Conservation (phyloP, 2,329 filamentous ascomycete genomes). For the Cladorrhinum sp. region DNA sequence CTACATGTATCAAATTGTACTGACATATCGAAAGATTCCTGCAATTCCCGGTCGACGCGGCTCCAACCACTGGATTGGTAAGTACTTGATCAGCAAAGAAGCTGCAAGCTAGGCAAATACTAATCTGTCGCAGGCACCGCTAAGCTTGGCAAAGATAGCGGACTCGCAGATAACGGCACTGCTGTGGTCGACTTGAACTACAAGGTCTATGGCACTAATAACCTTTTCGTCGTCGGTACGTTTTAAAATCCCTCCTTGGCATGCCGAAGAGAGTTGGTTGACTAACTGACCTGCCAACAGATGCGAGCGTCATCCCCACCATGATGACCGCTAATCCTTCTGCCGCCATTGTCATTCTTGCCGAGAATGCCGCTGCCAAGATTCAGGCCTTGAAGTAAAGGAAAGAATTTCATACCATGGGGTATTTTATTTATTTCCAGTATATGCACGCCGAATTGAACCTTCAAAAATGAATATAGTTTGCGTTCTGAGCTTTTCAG, state of each 20-base stretch:
- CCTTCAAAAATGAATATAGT: too few relatives aligned
- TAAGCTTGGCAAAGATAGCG: slow-evolving; percentile 28
- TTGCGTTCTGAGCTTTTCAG: too few relatives aligned
- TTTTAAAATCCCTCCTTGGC: slow-evolving; percentile 33
- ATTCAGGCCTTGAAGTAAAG: slow-evolving; percentile 41
- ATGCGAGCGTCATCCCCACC: slow-evolving; percentile 52
- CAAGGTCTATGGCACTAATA: slow-evolving; percentile 52
- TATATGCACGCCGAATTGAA: too few relatives aligned
- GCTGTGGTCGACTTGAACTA: slow-evolving; percentile 28
- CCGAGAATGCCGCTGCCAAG: slow-evolving; percentile 53
- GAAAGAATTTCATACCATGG: too few relatives aligned
- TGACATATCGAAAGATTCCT: slow-evolving; percentile 26
- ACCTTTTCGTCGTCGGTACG: slow-evolving; percentile 48
- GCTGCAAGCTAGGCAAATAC: not conserved
- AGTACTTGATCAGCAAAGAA: not conserved
- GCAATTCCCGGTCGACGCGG: slow-evolving; percentile 40
- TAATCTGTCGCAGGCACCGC: slow-evolving; percentile 16
- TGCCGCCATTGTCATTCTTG: slow-evolving; percentile 54
- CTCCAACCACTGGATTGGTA: slow-evolving; percentile 50
- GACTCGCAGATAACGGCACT: slow-evolving; percentile 23
- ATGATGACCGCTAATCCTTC: slow-evolving; percentile 58
- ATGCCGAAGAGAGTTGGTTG: not conserved
- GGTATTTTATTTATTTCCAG: too few relatives aligned
- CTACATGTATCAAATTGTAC: not conserved
- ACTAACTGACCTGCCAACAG: not conserved